Conservation (phyloP, 176 grass and related monocot genomes). For the Guadua angustifolia region DNA sequence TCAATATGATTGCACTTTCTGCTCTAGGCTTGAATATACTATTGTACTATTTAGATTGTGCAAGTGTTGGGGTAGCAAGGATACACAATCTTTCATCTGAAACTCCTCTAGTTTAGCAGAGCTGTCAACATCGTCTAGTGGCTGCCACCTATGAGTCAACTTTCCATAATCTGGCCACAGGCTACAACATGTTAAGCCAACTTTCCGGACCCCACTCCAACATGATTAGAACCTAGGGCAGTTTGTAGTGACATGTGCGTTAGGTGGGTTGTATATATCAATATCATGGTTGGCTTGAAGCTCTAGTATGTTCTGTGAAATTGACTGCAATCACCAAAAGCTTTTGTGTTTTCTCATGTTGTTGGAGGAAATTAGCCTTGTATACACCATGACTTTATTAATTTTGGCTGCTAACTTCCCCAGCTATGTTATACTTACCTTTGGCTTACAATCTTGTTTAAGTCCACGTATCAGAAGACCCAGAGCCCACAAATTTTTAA, state of each 20-base stretch:
- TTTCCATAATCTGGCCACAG: background rate
- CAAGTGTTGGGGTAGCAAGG: conserved; percentile 3
- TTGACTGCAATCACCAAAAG: background rate
- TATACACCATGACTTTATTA: background rate
- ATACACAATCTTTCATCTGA: conserved; percentile 18
- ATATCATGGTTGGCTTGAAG: conserved; percentile 11
- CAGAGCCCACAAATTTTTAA: background rate
- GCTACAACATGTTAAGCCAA: conserved; percentile 9
- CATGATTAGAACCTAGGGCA: conserved; percentile 6
- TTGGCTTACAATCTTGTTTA: background rate
- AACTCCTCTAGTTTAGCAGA: background rate
- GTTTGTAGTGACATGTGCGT: conserved; percentile 1
- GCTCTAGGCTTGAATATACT: background rate
- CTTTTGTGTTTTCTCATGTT: background rate
- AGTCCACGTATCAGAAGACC: background rate
- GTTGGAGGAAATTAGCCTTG: background rate
- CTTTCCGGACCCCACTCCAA: background rate
- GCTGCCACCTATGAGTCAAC: background rate
- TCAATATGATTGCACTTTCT: conserved; percentile 23
- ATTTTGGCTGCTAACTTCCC: background rate
- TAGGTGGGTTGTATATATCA: conserved; percentile 20
- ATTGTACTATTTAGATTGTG: background rate
- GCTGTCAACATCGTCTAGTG: conserved; percentile 34
- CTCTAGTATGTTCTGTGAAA: background rate
- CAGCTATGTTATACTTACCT: background rate